A percentile compares a stretch with the other conserved stretches of the same genome.
Evolutionary conservation across 2,329 filamentous ascomycete species (phyloP).

Genomic region (Trichoderma brevicompactum): DNA sequence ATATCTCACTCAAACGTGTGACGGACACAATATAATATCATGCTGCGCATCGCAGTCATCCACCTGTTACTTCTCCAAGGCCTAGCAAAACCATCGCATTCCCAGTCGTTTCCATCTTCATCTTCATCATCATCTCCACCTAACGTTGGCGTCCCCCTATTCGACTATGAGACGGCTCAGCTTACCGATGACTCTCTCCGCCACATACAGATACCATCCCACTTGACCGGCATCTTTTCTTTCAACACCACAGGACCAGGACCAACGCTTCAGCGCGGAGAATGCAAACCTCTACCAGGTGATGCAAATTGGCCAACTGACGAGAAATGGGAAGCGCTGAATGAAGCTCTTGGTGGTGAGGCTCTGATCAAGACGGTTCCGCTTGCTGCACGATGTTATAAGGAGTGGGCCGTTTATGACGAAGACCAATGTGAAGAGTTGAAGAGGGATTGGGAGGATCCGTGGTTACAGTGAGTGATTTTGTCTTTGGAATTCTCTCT

Average conservation of each 20-base stretch:
- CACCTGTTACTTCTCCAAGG: no score
- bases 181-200: not conserved
- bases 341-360: conserved; percentile 34
- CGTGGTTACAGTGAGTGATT: conserved; percentile 3
- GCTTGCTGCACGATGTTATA: conserved; percentile 41
- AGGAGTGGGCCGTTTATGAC: conserved; percentile 36
- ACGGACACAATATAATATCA: no score
- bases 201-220: not conserved
- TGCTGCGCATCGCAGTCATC: no score
- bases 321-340: not conserved
- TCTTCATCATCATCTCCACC: not conserved
- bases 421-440: conserved; percentile 37
- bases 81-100: no score
- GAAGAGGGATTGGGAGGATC: conserved; percentile 36
- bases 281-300: not conserved
- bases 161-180: not conserved
- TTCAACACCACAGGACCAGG: not conserved
- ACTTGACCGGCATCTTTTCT: not conserved
- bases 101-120: no score
- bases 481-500: not conserved
- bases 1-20: no score
- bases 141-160: not conserved
- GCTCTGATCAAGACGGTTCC: conserved; percentile 41
- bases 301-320: not conserved
- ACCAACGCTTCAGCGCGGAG: not conserved